Evolutionary conservation across 768 basidiomycete species (phyloP).

Genomic region (Rhizopogon roseolus): DNA sequence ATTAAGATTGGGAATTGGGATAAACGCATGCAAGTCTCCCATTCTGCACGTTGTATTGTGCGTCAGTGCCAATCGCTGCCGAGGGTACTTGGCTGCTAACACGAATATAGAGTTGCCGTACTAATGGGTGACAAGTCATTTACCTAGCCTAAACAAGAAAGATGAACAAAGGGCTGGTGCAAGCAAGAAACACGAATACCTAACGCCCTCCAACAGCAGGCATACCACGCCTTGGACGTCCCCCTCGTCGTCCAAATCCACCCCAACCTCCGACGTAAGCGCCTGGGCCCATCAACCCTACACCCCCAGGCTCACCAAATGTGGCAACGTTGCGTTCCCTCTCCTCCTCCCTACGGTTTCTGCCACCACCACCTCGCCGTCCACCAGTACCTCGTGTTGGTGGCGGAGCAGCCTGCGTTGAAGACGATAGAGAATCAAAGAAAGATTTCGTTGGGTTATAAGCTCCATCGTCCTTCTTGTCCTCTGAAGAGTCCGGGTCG

Average conservation of each 20-base stretch:
- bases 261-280: slow-evolving; percentile 80
- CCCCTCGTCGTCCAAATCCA: slow-evolving; percentile 53
- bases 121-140: neutral
- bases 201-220: slow-evolving; percentile 18
- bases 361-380: slow-evolving; percentile 44
- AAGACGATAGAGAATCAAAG: slow-evolving; percentile 67
- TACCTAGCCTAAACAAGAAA: neutral
- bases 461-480: slow-evolving; percentile 40
- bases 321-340: slow-evolving; percentile 81
- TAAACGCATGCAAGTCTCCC: no score
- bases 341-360: slow-evolving; percentile 78
- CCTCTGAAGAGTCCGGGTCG: slow-evolving; percentile 21
- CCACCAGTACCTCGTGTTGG: slow-evolving; percentile 33
- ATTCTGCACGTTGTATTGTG: no score
- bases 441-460: slow-evolving; percentile 79
- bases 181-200: neutral
- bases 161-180: neutral
- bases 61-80: neutral
- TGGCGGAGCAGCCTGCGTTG: slow-evolving; percentile 32
- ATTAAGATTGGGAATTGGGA: no score
- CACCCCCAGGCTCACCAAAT: slow-evolving; percentile 81
- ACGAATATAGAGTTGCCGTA: neutral
- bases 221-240: slow-evolving; percentile 35
- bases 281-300: slow-evolving; percentile 73
- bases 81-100: neutral